Conservation (phyloP, 345 rosid genomes). For the Bruguiera parviflora region DNA sequence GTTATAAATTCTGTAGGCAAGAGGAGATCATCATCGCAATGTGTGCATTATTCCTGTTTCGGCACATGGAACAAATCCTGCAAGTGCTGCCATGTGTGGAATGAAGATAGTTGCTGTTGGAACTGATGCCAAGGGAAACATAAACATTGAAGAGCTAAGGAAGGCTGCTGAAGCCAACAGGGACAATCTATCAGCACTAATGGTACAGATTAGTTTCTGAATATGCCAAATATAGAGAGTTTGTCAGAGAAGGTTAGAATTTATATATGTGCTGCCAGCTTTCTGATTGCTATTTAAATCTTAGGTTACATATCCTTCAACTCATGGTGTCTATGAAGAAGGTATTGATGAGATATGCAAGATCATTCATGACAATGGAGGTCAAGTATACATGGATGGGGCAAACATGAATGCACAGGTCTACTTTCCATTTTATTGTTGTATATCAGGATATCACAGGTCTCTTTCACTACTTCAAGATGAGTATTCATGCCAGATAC, state of each 20-base stretch:
- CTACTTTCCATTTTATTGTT: slow-evolving; percentile 14
- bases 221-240: slow-evolving; percentile 3
- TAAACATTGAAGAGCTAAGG: slow-evolving; percentile 79
- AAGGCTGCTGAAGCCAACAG: slow-evolving; percentile 91
- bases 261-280: background rate
- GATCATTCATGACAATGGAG: slow-evolving; percentile 94
- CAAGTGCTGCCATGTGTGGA: slow-evolving; percentile 99
- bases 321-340: slow-evolving; percentile 97
- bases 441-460: background rate
- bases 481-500: background rate
- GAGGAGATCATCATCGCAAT: slow-evolving; percentile 93
- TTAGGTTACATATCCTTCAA: slow-evolving; percentile 95
- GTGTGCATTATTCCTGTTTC: slow-evolving; percentile 99
- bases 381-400: slow-evolving; percentile 99
- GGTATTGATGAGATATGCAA: slow-evolving; percentile 92
- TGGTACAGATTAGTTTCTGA: slow-evolving; percentile 38
- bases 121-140: slow-evolving; percentile 97
- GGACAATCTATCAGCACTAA: slow-evolving; percentile 86
- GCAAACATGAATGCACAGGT: slow-evolving; percentile 99
- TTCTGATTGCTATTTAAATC: slow-evolving; percentile 17
- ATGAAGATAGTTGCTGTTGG: slow-evolving; percentile 96
- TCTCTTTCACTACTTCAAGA: background rate
- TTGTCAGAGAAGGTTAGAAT: background rate
- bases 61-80: slow-evolving; percentile 99
- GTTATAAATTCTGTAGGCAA: slow-evolving; percentile 52